These are phyloP conservation scores for Mycena venus DNA, from an alignment of 768 basidiomycete species.

Conservation along the genomic window DNA sequence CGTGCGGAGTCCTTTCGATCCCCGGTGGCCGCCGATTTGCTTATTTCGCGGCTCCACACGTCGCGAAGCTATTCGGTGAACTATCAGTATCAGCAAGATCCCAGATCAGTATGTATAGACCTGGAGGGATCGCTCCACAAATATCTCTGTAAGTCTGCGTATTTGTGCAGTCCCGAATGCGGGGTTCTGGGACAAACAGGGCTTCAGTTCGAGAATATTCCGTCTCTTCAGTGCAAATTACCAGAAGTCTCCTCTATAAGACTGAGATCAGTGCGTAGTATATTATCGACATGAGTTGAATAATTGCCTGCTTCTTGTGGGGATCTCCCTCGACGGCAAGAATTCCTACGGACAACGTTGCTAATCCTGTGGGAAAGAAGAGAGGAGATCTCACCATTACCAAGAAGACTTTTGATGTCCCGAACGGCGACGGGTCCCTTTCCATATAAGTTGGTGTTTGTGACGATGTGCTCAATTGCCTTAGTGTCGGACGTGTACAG, in stretches of 20 bases:
- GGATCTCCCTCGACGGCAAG: not conserved
- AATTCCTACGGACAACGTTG: constrained; percentile 5
- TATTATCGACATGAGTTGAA: not conserved
- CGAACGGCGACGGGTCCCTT: not conserved
- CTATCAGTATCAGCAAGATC: not conserved
- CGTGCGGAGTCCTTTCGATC: constrained; percentile 21
- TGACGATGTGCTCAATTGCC: not conserved
- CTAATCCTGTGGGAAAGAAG: constrained; percentile 2
- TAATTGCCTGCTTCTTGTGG: not conserved
- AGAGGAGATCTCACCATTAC: constrained; percentile 5
- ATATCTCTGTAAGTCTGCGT: constrained; percentile 50
- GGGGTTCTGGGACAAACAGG: no score
- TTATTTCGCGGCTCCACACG: constrained; percentile 42
- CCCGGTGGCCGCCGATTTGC: not conserved
- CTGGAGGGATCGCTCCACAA: constrained; percentile 51
- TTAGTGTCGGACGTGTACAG: constrained; percentile 1
- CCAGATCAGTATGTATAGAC: constrained; percentile 34
- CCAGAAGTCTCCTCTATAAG: not conserved
- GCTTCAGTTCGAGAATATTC: not conserved
- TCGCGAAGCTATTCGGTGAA: constrained; percentile 47
- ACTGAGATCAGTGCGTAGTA: not conserved
- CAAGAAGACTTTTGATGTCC: not conserved
- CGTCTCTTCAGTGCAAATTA: not conserved
- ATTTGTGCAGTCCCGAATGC: constrained; percentile 47
- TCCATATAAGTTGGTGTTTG: constrained; percentile 1